phyloP scores from a whole-genome alignment of 177 flowering plant genomes.

The Vitis hybrid region DNA sequence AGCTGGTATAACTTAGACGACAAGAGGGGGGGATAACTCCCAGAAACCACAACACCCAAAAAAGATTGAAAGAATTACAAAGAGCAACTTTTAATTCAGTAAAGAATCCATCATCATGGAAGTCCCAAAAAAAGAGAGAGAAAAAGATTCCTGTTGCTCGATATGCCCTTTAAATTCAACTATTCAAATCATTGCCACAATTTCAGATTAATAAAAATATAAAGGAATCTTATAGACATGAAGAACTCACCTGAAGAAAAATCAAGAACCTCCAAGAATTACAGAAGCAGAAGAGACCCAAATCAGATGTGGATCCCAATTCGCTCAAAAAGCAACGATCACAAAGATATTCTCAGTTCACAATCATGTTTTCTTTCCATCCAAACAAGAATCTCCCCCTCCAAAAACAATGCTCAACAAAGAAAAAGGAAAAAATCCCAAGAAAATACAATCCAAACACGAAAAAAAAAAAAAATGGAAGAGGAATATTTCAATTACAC shows the following conservation, averaged over 20 bases:
- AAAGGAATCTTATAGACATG: constrained; percentile 11
- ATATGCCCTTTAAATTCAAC: constrained; percentile 16
- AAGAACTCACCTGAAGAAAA: constrained; percentile 27
- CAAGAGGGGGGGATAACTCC: not conserved
- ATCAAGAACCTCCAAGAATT: constrained; percentile 22
- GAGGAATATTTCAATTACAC: constrained; percentile 16
- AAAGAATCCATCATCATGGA: too few species aligned
- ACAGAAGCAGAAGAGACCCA: constrained; percentile 24
- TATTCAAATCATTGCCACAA: constrained; percentile 1
- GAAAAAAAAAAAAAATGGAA: constrained; percentile 13
- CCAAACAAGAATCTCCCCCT: constrained; percentile 20
- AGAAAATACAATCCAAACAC: constrained; percentile 13
- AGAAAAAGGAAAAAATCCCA: not conserved
- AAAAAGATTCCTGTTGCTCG: constrained; percentile 29
- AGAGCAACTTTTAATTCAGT: too few species aligned
- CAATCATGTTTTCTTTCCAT: constrained; percentile 10
- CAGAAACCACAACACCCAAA: too few species aligned
- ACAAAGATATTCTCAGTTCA: constrained; percentile 7
- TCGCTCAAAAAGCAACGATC: constrained; percentile 24
- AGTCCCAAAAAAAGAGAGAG: constrained; percentile 1
- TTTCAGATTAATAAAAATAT: constrained; percentile 12
- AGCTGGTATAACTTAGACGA: not conserved
- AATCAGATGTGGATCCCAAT: constrained; percentile 34
- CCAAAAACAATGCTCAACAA: not conserved
- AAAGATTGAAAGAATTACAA: too few species aligned